Evolutionary conservation across 768 basidiomycete genomes (phyloP).

Genomic region (Brasilioporus rufonigricans): DNA sequence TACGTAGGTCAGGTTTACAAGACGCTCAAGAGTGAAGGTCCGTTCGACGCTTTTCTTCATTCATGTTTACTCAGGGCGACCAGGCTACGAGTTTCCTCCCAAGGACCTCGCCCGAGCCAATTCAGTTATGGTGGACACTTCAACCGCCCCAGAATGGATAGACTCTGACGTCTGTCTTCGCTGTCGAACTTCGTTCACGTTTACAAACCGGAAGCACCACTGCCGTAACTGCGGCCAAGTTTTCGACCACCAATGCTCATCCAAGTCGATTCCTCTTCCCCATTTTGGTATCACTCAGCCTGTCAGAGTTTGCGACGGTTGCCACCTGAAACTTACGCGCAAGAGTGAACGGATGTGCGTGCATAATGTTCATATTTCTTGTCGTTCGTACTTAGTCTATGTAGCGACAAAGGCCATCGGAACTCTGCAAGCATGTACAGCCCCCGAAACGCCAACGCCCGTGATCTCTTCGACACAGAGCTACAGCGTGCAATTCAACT

Average conservation of each 20-base stretch:
- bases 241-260: conserved; percentile 92
- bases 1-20: conserved; percentile 84
- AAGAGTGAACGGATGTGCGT: conserved; percentile 59
- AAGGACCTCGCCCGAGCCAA: conserved; percentile 66
- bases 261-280: conserved; percentile 79
- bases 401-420: conserved; percentile 49
- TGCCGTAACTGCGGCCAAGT: conserved; percentile 98
- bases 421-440: conserved; percentile 54
- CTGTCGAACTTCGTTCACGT: conserved; percentile 86
- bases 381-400: neutral
- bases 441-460: conserved; percentile 52
- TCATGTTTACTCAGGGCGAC: neutral
- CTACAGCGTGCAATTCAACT: conserved; percentile 92
- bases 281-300: conserved; percentile 92
- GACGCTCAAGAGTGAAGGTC: conserved; percentile 72
- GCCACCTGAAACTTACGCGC: conserved; percentile 72
- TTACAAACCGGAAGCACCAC: conserved; percentile 97
- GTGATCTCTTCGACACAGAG: conserved; percentile 77
- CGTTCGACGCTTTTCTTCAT: conserved; percentile 12
- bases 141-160: conserved; percentile 94
- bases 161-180: conserved; percentile 94
- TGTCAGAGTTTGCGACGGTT: conserved; percentile 92
- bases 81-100: conserved; percentile 85
- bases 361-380: neutral
- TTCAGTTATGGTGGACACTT: conserved; percentile 86